Conservation (phyloP, 129 eudicot genomes). For the Arctium minus region DNA sequence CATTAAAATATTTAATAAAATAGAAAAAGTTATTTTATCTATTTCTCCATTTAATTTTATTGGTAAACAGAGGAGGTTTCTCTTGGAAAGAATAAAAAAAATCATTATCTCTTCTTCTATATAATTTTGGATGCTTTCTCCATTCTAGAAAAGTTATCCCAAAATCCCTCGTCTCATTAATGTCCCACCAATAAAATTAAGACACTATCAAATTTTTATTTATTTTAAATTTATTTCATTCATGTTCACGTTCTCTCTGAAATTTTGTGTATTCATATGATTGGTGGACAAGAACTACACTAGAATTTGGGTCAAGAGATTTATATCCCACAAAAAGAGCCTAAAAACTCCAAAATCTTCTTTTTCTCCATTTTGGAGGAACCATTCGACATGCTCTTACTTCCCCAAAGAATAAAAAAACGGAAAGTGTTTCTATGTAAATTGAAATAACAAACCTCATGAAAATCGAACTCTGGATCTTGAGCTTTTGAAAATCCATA, state of each 20-base stretch:
- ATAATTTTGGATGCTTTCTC: too few relatives aligned
- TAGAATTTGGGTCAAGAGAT: not conserved
- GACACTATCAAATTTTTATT: not conserved
- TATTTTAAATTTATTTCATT: not conserved
- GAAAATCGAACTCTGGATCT: constrained; percentile 96
- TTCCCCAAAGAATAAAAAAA: not conserved
- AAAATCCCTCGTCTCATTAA: not conserved
- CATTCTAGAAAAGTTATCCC: not conserved
- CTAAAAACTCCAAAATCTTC: not conserved
- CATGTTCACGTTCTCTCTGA: not conserved
- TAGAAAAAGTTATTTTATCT: too few relatives aligned
- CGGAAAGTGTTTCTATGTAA: not conserved
- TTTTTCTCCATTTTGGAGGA: not conserved
- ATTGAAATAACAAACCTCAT: constrained; percentile 49
- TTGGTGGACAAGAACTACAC: not conserved
- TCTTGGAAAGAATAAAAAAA: too few relatives aligned
- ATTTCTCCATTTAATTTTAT: too few relatives aligned
- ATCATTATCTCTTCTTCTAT: too few relatives aligned
- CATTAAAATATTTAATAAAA: too few relatives aligned
- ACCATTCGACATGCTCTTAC: not conserved
- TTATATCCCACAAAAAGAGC: not conserved
- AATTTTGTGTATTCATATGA: not conserved
- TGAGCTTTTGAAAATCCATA: constrained; percentile 96
- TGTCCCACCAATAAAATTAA: not conserved
- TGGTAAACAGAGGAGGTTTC: too few relatives aligned